Evolutionary conservation across 331 rosid genomes (phyloP).

Genomic region (Acacia pycnantha): DNA sequence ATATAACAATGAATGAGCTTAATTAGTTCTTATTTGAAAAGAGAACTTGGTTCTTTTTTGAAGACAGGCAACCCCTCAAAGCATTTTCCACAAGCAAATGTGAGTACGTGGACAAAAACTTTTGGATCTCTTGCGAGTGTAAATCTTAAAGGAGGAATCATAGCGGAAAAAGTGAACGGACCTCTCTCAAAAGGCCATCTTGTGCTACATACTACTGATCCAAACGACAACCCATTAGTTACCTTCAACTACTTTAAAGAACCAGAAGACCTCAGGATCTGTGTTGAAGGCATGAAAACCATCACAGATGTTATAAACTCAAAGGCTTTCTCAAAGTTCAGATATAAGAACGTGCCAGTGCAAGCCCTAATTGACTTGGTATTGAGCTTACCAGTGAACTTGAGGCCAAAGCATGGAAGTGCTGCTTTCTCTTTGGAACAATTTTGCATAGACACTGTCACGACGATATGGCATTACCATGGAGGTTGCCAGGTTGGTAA

Average conservation of each 20-base stretch:
- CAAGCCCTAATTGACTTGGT: conserved; percentile 42
- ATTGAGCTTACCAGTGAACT: conserved; percentile 45
- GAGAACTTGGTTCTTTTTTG: conserved; percentile 16
- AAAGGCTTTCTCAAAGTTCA: conserved; percentile 53
- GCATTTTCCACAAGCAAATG: conserved; percentile 17
- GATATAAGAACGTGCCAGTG: conserved; percentile 32
- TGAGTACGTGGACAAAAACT: conserved; percentile 9
- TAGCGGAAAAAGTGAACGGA: conserved; percentile 53
- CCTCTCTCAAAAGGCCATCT: conserved; percentile 61
- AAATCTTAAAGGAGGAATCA: conserved; percentile 57
- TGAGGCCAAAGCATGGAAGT: conserved; percentile 51
- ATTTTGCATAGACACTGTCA: conserved; percentile 68
- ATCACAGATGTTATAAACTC: conserved; percentile 58
- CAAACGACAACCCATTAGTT: conserved; percentile 27
- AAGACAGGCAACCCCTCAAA: conserved; percentile 25
- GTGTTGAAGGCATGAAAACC: conserved; percentile 47
- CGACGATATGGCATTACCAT: conserved; percentile 33
- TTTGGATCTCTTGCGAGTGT: conserved; percentile 21
- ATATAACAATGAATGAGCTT: neutral
- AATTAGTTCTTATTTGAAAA: neutral
- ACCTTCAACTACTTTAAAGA: neutral
- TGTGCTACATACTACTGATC: conserved; percentile 49
- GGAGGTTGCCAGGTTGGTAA: neutral
- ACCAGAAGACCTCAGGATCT: neutral
- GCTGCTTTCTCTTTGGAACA: conserved; percentile 56